Evolutionary conservation across 371 early-diverging fungal genomes (phyloP).

Genomic region (Actinomortierella ambigua): DNA sequence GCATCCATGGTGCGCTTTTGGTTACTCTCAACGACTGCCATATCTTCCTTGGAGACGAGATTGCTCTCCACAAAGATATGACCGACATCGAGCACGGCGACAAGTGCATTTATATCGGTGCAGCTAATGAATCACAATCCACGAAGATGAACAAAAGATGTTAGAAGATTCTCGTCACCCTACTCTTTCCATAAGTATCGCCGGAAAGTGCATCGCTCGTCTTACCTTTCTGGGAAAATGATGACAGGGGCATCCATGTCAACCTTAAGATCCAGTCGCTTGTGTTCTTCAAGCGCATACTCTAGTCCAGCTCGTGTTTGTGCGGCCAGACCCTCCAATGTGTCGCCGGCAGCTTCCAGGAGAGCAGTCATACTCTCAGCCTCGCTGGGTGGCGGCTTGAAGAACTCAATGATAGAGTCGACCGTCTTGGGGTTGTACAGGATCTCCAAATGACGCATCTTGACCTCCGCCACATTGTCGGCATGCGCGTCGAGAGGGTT

Average conservation of each 20-base stretch:
- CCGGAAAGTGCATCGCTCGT: neutral
- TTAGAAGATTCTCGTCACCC: no score
- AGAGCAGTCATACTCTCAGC: constrained; percentile 76
- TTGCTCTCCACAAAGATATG: constrained; percentile 88
- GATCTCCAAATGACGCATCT: constrained; percentile 91
- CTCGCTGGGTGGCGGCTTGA: constrained; percentile 83
- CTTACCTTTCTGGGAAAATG: constrained; percentile 88
- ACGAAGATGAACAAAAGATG: no score
- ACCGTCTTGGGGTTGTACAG: constrained; percentile 86
- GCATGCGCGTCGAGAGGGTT: constrained; percentile 88
- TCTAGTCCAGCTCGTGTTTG: constrained; percentile 90
- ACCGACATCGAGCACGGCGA: constrained; percentile 92
- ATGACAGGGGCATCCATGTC: constrained; percentile 97
- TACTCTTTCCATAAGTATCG: no score
- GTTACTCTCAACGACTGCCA: constrained; percentile 72
- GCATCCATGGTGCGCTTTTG: constrained; percentile 63
- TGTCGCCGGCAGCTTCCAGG: constrained; percentile 86
- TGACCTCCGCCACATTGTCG: constrained; percentile 82
- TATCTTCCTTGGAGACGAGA: constrained; percentile 72
- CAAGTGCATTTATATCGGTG: constrained; percentile 64
- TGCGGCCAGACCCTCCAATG: constrained; percentile 87
- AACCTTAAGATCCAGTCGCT: constrained; percentile 87
- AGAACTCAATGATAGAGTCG: constrained; percentile 77
- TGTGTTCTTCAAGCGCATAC: constrained; percentile 89
- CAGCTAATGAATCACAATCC: constrained; percentile 52